Percentiles rank a stretch among this genome's conserved stretches.
These are phyloP conservation scores for Lizonia empirigonia DNA, from an alignment of 2,329 filamentous ascomycete species.

Conservation along the genomic window DNA sequence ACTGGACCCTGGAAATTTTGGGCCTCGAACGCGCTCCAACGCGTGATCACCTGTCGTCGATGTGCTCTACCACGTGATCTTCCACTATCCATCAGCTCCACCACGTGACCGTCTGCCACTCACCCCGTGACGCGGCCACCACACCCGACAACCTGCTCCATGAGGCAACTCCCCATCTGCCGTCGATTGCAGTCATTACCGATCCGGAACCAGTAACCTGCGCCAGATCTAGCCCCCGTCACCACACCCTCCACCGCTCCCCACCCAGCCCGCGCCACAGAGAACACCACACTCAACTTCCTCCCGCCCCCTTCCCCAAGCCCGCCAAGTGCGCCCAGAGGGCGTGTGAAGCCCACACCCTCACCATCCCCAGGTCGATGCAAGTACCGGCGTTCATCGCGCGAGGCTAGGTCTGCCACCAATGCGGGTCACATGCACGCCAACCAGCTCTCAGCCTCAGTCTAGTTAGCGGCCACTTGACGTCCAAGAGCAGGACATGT, in stretches of 20 bases:
- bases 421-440: no score
- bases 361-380: not conserved
- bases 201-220: not conserved
- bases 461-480: no score
- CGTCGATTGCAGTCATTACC: slow-evolving; percentile 1
- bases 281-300: no score
- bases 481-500: no score
- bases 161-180: not conserved
- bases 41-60: slow-evolving; percentile 24
- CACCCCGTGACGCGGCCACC: not conserved
- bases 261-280: not conserved
- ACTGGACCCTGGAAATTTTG: slow-evolving; percentile 18
- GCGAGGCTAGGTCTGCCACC: not conserved
- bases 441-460: no score
- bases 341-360: no score
- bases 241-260: not conserved
- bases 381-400: not conserved
- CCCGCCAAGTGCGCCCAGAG: no score
- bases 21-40: slow-evolving; percentile 11
- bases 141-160: slow-evolving; percentile 4
- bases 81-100: not conserved
- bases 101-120: no score
- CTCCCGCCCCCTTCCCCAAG: no score
- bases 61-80: no score
- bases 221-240: not conserved